phyloP scores from a whole-genome alignment of 2,329 filamentous ascomycete genomes.

The Trichoderma pleuroti region DNA sequence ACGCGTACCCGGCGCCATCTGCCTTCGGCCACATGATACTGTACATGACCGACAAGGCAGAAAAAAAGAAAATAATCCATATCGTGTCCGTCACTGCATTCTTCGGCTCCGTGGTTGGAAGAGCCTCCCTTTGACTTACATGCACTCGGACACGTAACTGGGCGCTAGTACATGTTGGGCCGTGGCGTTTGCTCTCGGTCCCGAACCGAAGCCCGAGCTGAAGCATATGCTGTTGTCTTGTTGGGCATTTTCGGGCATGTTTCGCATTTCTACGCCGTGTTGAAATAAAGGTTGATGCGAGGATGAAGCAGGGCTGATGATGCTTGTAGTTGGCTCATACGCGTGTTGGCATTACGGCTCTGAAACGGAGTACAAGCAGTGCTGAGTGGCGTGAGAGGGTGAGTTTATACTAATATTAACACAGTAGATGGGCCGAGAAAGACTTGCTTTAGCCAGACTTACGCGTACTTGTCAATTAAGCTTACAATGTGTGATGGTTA shows the following conservation, averaged over 20 bases:
- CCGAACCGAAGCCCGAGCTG: conserved; percentile 9
- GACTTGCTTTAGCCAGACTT: neutral
- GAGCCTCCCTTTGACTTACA: neutral
- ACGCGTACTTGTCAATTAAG: neutral
- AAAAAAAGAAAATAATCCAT: neutral
- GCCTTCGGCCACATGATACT: neutral
- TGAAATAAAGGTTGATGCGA: neutral
- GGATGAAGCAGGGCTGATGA: neutral
- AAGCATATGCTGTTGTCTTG: neutral
- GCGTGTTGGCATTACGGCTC: neutral
- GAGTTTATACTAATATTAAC: neutral
- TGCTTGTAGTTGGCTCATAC: neutral
- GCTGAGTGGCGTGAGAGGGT: neutral
- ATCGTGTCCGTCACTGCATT: neutral
- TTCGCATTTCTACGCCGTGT: neutral
- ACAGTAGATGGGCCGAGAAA: no score
- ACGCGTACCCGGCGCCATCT: neutral
- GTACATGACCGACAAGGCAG: neutral
- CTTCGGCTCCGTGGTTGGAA: neutral
- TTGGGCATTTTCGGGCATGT: neutral
- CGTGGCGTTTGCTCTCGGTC: conserved; percentile 6
- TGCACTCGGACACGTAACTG: neutral
- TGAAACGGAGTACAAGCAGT: neutral
- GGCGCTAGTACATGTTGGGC: conserved; percentile 14
- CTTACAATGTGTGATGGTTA: neutral